phyloP scores from a whole-genome alignment of 176 grass and related monocot genomes.

The Juncus inflexus region DNA sequence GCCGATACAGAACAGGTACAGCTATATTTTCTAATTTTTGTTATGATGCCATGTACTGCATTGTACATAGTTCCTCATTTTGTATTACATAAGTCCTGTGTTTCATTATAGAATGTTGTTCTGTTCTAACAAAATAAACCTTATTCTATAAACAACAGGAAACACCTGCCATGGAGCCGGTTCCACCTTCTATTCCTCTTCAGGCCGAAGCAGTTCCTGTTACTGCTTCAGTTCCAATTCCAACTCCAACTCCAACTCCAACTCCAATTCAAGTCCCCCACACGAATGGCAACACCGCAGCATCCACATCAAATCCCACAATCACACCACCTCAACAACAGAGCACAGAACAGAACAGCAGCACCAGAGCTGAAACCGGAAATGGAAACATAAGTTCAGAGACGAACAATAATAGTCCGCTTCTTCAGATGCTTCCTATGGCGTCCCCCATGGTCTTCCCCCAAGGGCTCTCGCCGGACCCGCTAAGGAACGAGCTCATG shows the following conservation, averaged over 20 bases:
- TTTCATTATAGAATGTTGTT: not conserved
- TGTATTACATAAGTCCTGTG: too few species aligned
- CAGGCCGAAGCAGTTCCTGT: not conserved
- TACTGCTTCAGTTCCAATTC: not conserved
- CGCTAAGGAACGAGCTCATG: conserved; percentile 15
- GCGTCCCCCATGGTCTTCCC: conserved; percentile 15
- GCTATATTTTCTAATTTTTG: too few species aligned
- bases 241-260: not conserved
- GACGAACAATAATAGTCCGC: not conserved
- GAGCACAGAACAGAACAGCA: conserved; percentile 6
- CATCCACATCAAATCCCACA: conserved; percentile 4
- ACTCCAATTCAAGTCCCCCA: not conserved
- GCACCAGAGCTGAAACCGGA: not conserved
- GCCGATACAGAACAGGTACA: too few species aligned
- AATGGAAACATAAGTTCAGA: conserved; percentile 2
- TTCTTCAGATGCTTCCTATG: conserved; percentile 24
- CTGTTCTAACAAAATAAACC: not conserved
- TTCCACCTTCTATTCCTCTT: not conserved
- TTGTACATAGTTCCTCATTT: too few species aligned
- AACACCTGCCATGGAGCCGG: not conserved
- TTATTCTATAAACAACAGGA: not conserved
- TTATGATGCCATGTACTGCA: too few species aligned
- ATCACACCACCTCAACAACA: not conserved
- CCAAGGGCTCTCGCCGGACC: conserved; percentile 8
- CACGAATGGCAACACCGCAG: not conserved